Percentiles rank a stretch among this genome's conserved stretches.
Conservation (phyloP, 768 basidiomycete species). For the Amanita jacksonii region DNA sequence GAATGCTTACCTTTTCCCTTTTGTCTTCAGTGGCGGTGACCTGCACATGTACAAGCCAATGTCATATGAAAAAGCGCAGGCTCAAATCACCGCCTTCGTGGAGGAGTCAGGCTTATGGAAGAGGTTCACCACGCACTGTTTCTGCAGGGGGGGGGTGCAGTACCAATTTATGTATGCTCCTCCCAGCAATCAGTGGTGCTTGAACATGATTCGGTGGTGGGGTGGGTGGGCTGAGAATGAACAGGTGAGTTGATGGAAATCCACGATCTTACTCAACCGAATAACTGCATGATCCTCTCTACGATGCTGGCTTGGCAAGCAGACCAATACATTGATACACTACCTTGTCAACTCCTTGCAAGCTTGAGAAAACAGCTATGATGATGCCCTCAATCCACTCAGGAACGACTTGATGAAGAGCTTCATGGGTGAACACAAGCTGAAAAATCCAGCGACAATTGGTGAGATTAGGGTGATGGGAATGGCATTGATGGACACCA, state of each 20-base stretch:
- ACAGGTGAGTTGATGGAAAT: conserved; percentile 25
- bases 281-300: conserved; percentile 18
- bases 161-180: conserved; percentile 27
- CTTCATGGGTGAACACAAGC: conserved; percentile 20
- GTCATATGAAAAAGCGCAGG: conserved; percentile 18
- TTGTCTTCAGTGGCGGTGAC: no score
- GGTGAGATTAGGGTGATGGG: conserved; percentile 9
- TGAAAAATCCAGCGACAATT: conserved; percentile 10
- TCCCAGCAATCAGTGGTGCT: conserved; percentile 23
- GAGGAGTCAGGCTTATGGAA: no score
- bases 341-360: conserved; percentile 26
- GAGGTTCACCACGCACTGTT: no score
- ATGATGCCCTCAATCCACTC: conserved; percentile 20
- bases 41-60: conserved; percentile 18
- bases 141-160: conserved; percentile 8
- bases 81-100: no score
- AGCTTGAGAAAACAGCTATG: conserved; percentile 21
- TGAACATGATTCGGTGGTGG: conserved; percentile 29
- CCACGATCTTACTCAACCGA: no score
- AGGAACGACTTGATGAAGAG: conserved; percentile 9
- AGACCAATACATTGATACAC: conserved; percentile 26
- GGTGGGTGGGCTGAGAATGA: no score
- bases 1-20: no score
- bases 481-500: neutral
- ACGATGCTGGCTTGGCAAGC: conserved; percentile 9